Conservation (phyloP, 75 land plant genomes). For the Azolla pinnata region DNA sequence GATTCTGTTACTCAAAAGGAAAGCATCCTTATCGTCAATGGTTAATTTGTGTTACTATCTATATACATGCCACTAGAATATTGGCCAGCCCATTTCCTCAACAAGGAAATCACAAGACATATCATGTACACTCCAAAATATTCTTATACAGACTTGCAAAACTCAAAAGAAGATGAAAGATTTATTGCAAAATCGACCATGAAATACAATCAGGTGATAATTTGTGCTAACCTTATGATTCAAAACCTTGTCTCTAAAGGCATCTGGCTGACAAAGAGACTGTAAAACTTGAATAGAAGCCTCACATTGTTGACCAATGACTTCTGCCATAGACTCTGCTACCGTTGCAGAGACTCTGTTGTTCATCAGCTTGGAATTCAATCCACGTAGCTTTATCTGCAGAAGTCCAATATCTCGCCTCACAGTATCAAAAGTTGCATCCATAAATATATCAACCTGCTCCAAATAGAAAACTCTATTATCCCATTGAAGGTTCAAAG, state of each 20-base stretch:
- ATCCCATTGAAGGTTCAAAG: no score
- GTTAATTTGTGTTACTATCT: not conserved
- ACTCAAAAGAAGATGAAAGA: no score
- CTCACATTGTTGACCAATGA: constrained; percentile 66
- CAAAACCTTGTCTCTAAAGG: constrained; percentile 72
- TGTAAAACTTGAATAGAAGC: constrained; percentile 80
- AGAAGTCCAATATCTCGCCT: constrained; percentile 38
- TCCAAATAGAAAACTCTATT: constrained; percentile 10
- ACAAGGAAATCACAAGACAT: no score
- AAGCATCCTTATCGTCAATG: not conserved
- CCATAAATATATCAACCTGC: constrained; percentile 91
- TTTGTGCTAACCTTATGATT: constrained; percentile 53
- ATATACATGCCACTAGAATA: no score
- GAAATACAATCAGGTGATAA: no score
- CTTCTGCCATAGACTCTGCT: constrained; percentile 37
- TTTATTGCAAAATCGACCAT: not conserved
- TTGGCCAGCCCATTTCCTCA: no score
- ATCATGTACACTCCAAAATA: no score
- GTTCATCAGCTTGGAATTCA: constrained; percentile 22
- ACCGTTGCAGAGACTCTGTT: constrained; percentile 23
- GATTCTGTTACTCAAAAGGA: no score
- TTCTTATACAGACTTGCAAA: no score
- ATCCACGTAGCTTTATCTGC: constrained; percentile 38
- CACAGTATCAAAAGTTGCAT: constrained; percentile 69
- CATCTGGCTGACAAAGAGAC: constrained; percentile 57